Evolutionary conservation across 73 alveolate species (phyloP), one percentile per base, ranked within the genome.

Genomic region (Uronychia setigera): DNA sequence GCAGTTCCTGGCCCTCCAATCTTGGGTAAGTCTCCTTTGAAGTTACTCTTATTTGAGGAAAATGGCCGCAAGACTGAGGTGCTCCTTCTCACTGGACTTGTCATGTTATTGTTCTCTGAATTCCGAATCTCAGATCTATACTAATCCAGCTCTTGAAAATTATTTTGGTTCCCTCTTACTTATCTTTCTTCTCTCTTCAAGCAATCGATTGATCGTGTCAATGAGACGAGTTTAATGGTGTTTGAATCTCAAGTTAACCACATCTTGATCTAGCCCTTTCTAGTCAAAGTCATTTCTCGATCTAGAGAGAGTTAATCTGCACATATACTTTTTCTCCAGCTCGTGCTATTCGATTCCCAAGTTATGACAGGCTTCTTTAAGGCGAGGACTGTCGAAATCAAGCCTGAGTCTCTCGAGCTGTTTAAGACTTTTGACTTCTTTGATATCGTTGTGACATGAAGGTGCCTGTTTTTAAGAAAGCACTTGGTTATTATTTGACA

Each of bases 191-290:
- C 91, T 26, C 57, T 85, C 91, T 31, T 77, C 28, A 29, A 85
- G 57, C 11, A 85, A 78, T 32, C 84, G 29, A 29, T 85, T 85
- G 0, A 85, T 0, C 0, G 91, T 85, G 31, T 85, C 91, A 13
- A 85, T 85, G 33, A 85, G 82, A 1, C 91, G 26, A 11, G 85
- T 26, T 57, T 85, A 31, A n/a, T 67, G 59, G 30, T 85, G 91
- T 81, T 77, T 85, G 57, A 85, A 85, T 46, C 91, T 76, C 35
- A 85, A 59, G 33, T 77, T 80, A 1, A 35, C 57, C 5, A 85
- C 32, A 31, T 85, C 91, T 35, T 32, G 31, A 9, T 85, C 91
- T 26, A 85, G 33, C 1, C 91, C 91, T 77, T 85, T 85, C 81
- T 77, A 28, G 77, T 28, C 13, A 57, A 85, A 85, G 30, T 76